A percentile compares a stretch with the other conserved stretches of the same genome.
These are phyloP conservation scores for Kalaharituber pfeilii DNA, from an alignment of 2,329 filamentous ascomycete genomes.

Conservation along the genomic window DNA sequence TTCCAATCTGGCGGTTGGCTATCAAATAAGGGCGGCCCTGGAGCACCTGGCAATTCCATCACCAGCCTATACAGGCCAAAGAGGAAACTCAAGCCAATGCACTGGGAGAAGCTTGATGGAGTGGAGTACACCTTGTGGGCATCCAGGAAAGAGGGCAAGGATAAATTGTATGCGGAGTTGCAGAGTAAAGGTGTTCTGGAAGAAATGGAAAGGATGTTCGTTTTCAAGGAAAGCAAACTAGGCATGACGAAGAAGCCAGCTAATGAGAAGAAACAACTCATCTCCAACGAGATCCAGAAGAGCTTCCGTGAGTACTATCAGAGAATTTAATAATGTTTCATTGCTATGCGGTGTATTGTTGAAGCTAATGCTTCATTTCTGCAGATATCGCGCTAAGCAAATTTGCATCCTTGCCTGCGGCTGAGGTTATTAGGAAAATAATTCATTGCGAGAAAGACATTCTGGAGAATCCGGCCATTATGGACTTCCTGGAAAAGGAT, in stretches of 20 bases:
- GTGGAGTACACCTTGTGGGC: constrained; percentile 24
- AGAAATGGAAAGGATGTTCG: constrained; percentile 91
- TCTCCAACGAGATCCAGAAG: constrained; percentile 75
- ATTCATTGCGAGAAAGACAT: constrained; percentile 88
- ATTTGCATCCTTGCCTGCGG: constrained; percentile 66
- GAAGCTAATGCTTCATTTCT: not conserved
- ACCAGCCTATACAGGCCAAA: constrained; percentile 59
- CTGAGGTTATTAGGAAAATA: constrained; percentile 79
- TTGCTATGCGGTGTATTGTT: not conserved
- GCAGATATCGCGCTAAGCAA: constrained; percentile 75
- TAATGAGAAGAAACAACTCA: constrained; percentile 89
- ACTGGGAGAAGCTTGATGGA: constrained; percentile 95
- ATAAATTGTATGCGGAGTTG: constrained; percentile 89
- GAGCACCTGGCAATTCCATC: constrained; percentile 6
- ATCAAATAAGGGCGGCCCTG: not conserved
- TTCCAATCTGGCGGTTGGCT: constrained; percentile 9
- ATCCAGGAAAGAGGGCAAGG: constrained; percentile 48
- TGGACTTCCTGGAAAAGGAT: constrained; percentile 90
- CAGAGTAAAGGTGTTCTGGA: constrained; percentile 90
- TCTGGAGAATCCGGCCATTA: constrained; percentile 73
- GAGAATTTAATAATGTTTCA: not conserved
- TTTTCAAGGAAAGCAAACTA: constrained; percentile 92
- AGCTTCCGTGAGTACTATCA: constrained; percentile 46
- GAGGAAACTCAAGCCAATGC: constrained; percentile 98
- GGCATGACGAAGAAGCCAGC: constrained; percentile 49